Conservation (phyloP, 1,284 basidiomycete genomes). For the Ustilago loliicola region DNA sequence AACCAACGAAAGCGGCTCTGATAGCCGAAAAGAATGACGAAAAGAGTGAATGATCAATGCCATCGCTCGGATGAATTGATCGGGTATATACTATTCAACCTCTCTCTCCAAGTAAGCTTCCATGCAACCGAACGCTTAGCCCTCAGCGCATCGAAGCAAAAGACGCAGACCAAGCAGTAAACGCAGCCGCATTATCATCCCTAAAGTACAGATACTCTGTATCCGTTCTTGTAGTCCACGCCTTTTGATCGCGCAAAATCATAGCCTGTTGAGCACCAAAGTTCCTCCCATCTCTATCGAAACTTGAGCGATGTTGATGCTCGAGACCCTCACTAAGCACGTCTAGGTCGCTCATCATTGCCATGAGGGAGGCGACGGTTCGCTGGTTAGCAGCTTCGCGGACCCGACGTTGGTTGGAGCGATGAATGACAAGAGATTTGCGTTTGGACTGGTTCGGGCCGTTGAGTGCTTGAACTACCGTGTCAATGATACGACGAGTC, state of each 20-base stretch:
- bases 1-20: neutral
- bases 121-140: neutral
- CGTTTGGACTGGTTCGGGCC: slow-evolving; percentile 40
- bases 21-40: neutral
- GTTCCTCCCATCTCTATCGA: slow-evolving; percentile 62
- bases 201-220: slow-evolving; percentile 58
- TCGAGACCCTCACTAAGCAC: slow-evolving; percentile 60
- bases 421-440: slow-evolving; percentile 27
- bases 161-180: slow-evolving; percentile 52
- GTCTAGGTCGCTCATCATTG: slow-evolving; percentile 65
- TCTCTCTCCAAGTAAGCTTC: neutral
- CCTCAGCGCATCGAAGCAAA: slow-evolving; percentile 45
- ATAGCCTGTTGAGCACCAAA: slow-evolving; percentile 67
- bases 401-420: slow-evolving; percentile 48
- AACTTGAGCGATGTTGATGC: slow-evolving; percentile 48
- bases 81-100: slow-evolving; percentile 18
- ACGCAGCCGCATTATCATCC: slow-evolving; percentile 62
- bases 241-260: slow-evolving; percentile 64
- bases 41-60: neutral
- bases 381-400: slow-evolving; percentile 54
- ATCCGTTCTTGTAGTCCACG: slow-evolving; percentile 62
- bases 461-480: slow-evolving; percentile 59
- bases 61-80: neutral
- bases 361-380: slow-evolving; percentile 59
- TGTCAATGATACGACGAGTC: slow-evolving; percentile 65